A percentile compares a stretch with the other conserved stretches of the same genome.
phyloP scores from a whole-genome alignment of 129 eudicot genomes.

The Glebionis coronaria region DNA sequence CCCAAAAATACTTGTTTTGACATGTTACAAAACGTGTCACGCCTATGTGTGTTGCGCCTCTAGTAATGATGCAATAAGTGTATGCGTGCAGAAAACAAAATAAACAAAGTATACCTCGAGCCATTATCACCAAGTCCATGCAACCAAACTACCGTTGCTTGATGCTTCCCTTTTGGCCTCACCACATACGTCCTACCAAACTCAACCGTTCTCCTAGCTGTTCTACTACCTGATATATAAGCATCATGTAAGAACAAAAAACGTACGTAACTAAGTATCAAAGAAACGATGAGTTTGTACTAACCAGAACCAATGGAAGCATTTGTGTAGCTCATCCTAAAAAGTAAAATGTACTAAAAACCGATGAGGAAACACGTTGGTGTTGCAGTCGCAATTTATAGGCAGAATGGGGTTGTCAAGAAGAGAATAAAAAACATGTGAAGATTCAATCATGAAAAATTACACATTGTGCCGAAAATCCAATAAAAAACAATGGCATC shows the following conservation, averaged over 20 bases:
- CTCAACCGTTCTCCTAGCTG: conserved; percentile 64
- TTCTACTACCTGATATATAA: conserved; percentile 59
- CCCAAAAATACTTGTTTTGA: conserved; percentile 1
- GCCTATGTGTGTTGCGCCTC: background rate
- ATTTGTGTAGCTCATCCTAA: conserved; percentile 67
- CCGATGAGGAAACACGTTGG: conserved; percentile 39
- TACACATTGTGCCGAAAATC: conserved; percentile 45
- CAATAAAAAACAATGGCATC: conserved; percentile 35
- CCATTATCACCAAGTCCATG: conserved; percentile 99
- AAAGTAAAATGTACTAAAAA: background rate
- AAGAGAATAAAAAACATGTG: conserved; percentile 42
- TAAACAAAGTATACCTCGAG: conserved; percentile 55
- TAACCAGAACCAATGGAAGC: conserved; percentile 88
- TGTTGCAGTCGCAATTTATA: conserved; percentile 50
- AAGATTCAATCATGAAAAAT: conserved; percentile 72
- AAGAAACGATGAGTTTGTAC: conserved; percentile 25
- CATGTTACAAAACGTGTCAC: background rate
- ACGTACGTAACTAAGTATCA: background rate
- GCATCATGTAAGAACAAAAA: background rate
- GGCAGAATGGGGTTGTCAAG: conserved; percentile 51
- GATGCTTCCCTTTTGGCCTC: conserved; percentile 95
- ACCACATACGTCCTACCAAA: conserved; percentile 98
- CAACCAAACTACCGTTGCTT: conserved; percentile 96
- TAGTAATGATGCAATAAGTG: background rate
- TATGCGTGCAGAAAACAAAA: background rate